Base-by-base conservation (phyloP, 129 eudicot genomes). In the Dittrichia graveolens region DNA sequence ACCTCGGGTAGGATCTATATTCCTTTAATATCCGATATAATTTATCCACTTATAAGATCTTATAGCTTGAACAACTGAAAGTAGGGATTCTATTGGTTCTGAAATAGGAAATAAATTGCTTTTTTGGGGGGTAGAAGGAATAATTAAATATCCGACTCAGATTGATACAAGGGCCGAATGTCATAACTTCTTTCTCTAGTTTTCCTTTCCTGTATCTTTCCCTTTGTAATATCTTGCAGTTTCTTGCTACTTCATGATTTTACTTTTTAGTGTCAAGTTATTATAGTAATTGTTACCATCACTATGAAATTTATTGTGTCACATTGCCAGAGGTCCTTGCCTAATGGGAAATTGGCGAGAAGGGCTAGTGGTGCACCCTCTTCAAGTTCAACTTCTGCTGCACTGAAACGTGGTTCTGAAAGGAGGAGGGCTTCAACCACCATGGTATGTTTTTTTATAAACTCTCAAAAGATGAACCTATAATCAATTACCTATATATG, bases 331-430 rank as follows among this genome's bases (percentile, higher is more conserved):
- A 85, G 89, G 82, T 67, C 85, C 7, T 46, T 84, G 61, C 61
- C 83, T 72, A 84, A 85, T 72, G 92, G 89, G 74, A 91, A 85
- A 48, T 55, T 83, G 80, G 64, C 78, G 14, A 87, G 87, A 87
- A 81, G 91, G 76, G 76, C 49, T 40, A 64, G 83, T 65, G 95
- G 89, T 79, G 69, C 82, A 78, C 73, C 89, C 40, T 75, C 91
- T 60, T 82, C 78, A 75, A 83, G 70, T 78, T 72, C 94, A 24
- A 84, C 79, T 69, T 79, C 94, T 45, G 78, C 83, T 81, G 74
- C 87, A 50, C 54, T 75, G 12, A 87, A 81, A 82, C 75, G 90
- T 39, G 84, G 84, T 69, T 82, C 89, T 11, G 95, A 87, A 31
- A 85, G 82, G 79, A 81, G 89, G 69, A 75, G 83, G 84, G 14